Evolutionary conservation across 78 protist genomes (phyloP).

Genomic region (Planoprotostelium fungivorum): DNA sequence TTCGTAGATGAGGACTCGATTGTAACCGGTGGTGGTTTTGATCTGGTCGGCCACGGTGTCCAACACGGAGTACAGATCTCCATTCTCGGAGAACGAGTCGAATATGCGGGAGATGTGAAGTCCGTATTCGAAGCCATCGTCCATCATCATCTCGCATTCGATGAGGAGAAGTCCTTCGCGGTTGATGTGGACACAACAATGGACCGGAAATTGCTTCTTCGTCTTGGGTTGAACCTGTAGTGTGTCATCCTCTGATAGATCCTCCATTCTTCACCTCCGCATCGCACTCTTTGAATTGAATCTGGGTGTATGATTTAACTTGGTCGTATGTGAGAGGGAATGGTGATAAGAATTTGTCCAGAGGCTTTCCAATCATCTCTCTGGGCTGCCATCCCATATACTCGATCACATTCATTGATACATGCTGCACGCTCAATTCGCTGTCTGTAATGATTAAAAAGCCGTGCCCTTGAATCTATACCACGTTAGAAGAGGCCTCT

Average conservation of each 20-base stretch:
- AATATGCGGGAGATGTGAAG: neutral
- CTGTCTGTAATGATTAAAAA: neutral
- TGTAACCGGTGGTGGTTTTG: neutral
- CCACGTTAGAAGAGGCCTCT: neutral
- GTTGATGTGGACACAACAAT: neutral
- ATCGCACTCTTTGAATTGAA: neutral
- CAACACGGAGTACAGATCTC: neutral
- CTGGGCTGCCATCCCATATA: neutral
- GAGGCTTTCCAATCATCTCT: neutral
- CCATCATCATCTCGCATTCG: neutral
- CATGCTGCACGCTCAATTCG: neutral
- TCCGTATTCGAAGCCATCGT: neutral
- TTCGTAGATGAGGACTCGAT: neutral
- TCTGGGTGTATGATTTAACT: neutral
- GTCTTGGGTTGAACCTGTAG: neutral
- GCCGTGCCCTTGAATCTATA: neutral
- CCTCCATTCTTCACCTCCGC: neutral
- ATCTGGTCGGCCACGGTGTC: neutral
- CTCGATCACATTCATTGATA: neutral
- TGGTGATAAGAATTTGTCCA: neutral
- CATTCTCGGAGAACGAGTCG: neutral
- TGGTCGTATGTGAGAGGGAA: neutral
- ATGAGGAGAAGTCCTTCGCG: neutral
- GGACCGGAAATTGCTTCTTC: too few species aligned
- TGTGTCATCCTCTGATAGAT: neutral